These are phyloP conservation scores for Erucastrum elatum DNA, from an alignment of 345 rosid species.

Conservation along the genomic window DNA sequence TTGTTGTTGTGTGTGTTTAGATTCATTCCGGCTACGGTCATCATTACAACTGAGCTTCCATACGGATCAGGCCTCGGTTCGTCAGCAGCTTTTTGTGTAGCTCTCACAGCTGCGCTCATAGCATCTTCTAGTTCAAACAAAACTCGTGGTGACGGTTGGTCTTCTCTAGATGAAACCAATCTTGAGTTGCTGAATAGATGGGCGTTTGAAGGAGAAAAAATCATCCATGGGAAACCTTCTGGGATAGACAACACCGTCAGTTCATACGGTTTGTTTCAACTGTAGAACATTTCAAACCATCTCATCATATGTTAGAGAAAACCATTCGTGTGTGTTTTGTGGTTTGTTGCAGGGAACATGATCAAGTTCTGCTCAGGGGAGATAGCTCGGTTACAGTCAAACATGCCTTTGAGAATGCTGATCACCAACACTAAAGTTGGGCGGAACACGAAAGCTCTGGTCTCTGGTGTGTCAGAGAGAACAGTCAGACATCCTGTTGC, in stretches of 20 bases:
- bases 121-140: constrained; percentile 52
- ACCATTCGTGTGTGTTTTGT: background rate
- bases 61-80: constrained; percentile 92
- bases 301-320: constrained; percentile 1
- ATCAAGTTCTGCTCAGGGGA: constrained; percentile 78
- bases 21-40: constrained; percentile 70
- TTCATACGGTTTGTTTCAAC: constrained; percentile 78
- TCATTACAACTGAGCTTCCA: constrained; percentile 81
- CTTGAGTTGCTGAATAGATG: constrained; percentile 79
- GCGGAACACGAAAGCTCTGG: constrained; percentile 87
- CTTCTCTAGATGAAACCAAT: constrained; percentile 47
- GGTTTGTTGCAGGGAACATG: constrained; percentile 67
- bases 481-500: constrained; percentile 61
- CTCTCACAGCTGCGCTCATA: constrained; percentile 75
- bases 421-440: constrained; percentile 89
- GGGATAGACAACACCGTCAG: constrained; percentile 98
- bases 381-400: constrained; percentile 58
- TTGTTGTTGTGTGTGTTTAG: constrained; percentile 40
- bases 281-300: background rate
- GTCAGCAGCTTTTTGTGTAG: constrained; percentile 82
- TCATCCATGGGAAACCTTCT: constrained; percentile 94
- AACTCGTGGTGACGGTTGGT: constrained; percentile 53
- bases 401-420: constrained; percentile 75
- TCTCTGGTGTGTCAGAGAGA: constrained; percentile 87
- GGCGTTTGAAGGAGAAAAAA: constrained; percentile 97